Evolutionary conservation across 2,329 filamentous ascomycete genomes (phyloP).

Genomic region (Nothomitra cinnamomea): DNA sequence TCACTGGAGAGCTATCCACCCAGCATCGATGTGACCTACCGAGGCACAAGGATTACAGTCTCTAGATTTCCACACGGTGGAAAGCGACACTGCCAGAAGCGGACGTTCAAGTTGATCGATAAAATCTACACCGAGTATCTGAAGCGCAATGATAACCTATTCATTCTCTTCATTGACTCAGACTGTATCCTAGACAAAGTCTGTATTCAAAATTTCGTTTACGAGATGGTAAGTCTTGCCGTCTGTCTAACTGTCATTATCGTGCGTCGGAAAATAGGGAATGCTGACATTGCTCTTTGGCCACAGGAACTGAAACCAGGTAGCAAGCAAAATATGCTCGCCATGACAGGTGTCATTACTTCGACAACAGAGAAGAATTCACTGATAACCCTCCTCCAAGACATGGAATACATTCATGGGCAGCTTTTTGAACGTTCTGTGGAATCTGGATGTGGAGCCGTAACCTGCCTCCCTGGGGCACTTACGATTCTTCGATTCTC

Average conservation of each 20-base stretch:
- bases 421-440: constrained; percentile 93
- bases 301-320: constrained; percentile 65
- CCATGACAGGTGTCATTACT: constrained; percentile 95
- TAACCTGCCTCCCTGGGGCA: constrained; percentile 90
- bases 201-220: constrained; percentile 94
- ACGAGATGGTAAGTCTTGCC: constrained; percentile 53
- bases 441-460: constrained; percentile 82
- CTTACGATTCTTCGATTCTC: constrained; percentile 91
- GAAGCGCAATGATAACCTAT: constrained; percentile 75
- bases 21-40: constrained; percentile 81
- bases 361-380: constrained; percentile 80
- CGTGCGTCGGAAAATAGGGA: not conserved
- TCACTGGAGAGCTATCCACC: constrained; percentile 64
- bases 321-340: constrained; percentile 81
- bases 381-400: constrained; percentile 80
- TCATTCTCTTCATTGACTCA: constrained; percentile 93
- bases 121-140: constrained; percentile 80
- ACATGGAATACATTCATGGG: constrained; percentile 96
- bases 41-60: constrained; percentile 67
- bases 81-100: constrained; percentile 86
- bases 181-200: constrained; percentile 86
- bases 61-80: constrained; percentile 87
- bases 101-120: constrained; percentile 84
- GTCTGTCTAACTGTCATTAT: not conserved
- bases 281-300: not conserved